phyloP scores from a whole-genome alignment of 2,329 filamentous ascomycete species.

The Fusarium sp. region DNA sequence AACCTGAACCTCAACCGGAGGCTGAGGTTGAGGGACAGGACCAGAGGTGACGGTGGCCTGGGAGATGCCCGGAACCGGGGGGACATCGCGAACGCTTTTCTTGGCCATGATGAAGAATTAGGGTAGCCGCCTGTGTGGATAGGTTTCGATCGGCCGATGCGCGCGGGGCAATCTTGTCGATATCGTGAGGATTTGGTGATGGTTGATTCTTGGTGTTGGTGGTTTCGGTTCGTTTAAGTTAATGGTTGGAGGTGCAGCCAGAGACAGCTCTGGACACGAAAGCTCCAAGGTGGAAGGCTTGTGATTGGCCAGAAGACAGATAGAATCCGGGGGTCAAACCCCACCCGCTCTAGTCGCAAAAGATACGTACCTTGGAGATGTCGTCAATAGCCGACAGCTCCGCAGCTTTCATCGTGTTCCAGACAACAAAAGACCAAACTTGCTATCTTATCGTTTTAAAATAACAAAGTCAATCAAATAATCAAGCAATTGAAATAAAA shows the following conservation, averaged over 20 bases:
- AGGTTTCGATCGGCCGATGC: background rate
- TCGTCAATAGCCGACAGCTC: constrained; percentile 37
- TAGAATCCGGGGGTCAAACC: constrained; percentile 27
- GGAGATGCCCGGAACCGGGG: constrained; percentile 53
- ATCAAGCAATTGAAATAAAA: background rate
- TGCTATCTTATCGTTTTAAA: constrained; percentile 3
- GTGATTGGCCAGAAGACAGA: constrained; percentile 51
- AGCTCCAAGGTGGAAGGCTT: constrained; percentile 50
- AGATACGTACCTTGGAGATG: constrained; percentile 30
- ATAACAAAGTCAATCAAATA: background rate
- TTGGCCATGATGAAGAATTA: constrained; percentile 61
- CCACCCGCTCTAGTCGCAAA: constrained; percentile 4
- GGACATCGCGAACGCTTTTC: constrained; percentile 56
- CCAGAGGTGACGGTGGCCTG: constrained; percentile 48
- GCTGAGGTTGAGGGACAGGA: constrained; percentile 45
- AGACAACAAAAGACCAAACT: constrained; percentile 4
- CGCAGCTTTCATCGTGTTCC: constrained; percentile 5
- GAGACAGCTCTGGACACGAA: constrained; percentile 54
- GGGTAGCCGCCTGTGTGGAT: constrained; percentile 1
- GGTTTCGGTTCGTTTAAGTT: constrained; percentile 23
- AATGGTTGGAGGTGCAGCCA: constrained; percentile 21
- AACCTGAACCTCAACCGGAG: constrained; percentile 18
- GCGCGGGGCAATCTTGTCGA: background rate
- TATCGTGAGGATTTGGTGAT: constrained; percentile 22
- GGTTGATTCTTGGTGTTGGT: constrained; percentile 18